Evolutionary conservation across 345 rosid species (phyloP).

Genomic region (Ceriops decandra): DNA sequence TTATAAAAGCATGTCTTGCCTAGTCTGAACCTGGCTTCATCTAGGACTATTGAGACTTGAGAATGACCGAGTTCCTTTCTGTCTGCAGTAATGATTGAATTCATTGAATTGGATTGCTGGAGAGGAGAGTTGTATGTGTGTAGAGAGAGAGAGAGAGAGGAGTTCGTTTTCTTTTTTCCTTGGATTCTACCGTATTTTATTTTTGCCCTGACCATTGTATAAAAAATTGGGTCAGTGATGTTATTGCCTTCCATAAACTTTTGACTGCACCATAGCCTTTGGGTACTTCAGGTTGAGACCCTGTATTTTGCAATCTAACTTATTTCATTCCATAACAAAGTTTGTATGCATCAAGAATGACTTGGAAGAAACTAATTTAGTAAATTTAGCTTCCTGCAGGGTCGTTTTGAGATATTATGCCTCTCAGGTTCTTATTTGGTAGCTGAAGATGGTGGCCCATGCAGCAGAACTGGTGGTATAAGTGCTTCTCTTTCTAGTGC

Average conservation of each 20-base stretch:
- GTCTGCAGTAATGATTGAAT: too few relatives aligned
- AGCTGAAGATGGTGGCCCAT: constrained; percentile 86
- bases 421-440: constrained; percentile 91
- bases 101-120: too few relatives aligned
- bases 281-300: neutral
- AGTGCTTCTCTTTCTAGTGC: constrained; percentile 92
- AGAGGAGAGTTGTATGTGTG: too few relatives aligned
- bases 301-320: neutral
- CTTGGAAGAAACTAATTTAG: constrained; percentile 23
- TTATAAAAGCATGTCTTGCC: too few relatives aligned
- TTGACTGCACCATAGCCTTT: neutral
- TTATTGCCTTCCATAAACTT: neutral
- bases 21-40: too few relatives aligned
- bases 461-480: constrained; percentile 79
- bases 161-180: too few relatives aligned
- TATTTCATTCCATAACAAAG: too few relatives aligned
- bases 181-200: too few relatives aligned
- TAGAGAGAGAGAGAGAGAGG: too few relatives aligned
- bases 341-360: neutral
- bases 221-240: neutral
- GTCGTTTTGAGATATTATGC: constrained; percentile 87
- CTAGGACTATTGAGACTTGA: too few relatives aligned
- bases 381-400: constrained; percentile 48
- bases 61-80: too few relatives aligned
- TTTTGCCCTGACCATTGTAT: too few relatives aligned